A percentile compares a stretch with the other conserved stretches of the same genome.
Conservation (phyloP, 345 rosid species). For the Hypericum androsaemum region DNA sequence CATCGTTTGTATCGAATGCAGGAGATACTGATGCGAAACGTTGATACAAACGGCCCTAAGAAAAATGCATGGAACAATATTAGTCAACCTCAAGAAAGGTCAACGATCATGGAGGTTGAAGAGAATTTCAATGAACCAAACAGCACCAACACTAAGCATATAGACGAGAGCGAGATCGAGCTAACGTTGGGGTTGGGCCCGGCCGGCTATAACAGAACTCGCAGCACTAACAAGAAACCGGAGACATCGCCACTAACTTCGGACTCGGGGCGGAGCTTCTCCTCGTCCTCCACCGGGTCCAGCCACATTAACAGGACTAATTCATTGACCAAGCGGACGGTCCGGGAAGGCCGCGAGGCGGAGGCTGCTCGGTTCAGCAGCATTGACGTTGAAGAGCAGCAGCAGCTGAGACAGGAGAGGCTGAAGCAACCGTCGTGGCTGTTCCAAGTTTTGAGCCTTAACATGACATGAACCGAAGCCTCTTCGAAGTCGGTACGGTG, state of each 20-base stretch:
- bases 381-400: conserved; percentile 35
- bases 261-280: conserved; percentile 53
- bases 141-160: conserved; percentile 2
- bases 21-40: conserved; percentile 64
- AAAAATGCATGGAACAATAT: not conserved
- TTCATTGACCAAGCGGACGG: conserved; percentile 8
- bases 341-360: conserved; percentile 17
- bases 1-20: conserved; percentile 81
- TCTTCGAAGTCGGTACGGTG: conserved; percentile 19
- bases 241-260: conserved; percentile 28
- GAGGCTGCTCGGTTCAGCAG: conserved; percentile 20
- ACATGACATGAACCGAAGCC: conserved; percentile 35
- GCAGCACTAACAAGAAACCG: conserved; percentile 30
- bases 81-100: conserved; percentile 10
- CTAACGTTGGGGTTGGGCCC: conserved; percentile 60
- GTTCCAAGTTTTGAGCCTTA: conserved; percentile 65
- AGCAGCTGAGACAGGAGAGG: conserved; percentile 41
- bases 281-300: conserved; percentile 72
- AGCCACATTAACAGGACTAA: conserved; percentile 37
- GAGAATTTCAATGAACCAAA: too few species aligned
- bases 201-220: conserved; percentile 28
- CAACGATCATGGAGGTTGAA: not conserved
- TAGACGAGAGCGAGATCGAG: conserved; percentile 81
- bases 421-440: conserved; percentile 72
- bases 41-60: conserved; percentile 17